These are phyloP conservation scores for Tolypocladium nubicola DNA, from an alignment of 2,329 filamentous ascomycete genomes.

Conservation along the genomic window DNA sequence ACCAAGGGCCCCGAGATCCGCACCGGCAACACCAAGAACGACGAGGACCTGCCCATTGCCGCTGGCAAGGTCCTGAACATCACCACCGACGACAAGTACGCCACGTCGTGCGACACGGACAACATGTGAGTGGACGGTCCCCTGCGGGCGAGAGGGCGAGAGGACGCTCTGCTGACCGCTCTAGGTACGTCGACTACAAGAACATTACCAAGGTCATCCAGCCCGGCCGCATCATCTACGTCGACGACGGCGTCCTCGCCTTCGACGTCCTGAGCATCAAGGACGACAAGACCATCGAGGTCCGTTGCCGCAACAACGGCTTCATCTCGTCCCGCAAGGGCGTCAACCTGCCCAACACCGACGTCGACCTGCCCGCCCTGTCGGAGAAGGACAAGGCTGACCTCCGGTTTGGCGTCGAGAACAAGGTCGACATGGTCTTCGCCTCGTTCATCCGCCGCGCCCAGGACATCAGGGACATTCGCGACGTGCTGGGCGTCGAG, in stretches of 20 bases:
- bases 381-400: slow-evolving; percentile 98
- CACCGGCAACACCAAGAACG: slow-evolving; percentile 62
- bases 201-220: slow-evolving; percentile 99
- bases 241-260: slow-evolving; percentile 94
- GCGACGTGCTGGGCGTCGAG: slow-evolving; percentile 78
- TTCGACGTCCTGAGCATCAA: slow-evolving; percentile 86
- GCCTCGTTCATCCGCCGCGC: slow-evolving; percentile 95
- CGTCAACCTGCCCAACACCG: slow-evolving; percentile 97
- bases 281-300: slow-evolving; percentile 81
- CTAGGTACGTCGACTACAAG: slow-evolving; percentile 95
- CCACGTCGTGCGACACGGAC: slow-evolving; percentile 70
- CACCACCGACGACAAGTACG: slow-evolving; percentile 92
- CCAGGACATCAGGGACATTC: slow-evolving; percentile 87
- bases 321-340: slow-evolving; percentile 99
- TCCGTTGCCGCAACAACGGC: slow-evolving; percentile 88
- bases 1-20: slow-evolving; percentile 56
- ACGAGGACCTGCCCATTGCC: slow-evolving; percentile 79
- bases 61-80: slow-evolving; percentile 84
- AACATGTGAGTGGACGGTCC: slow-evolving; percentile 63
- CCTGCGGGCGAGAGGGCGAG: not conserved
- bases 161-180: not conserved
- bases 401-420: slow-evolving; percentile 92
- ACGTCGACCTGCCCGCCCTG: slow-evolving; percentile 92
- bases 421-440: slow-evolving; percentile 98
- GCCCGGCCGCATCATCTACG: slow-evolving; percentile 87